phyloP scores from a whole-genome alignment of 352 stramenopile genomes.

The Phytopythium vexans region DNA sequence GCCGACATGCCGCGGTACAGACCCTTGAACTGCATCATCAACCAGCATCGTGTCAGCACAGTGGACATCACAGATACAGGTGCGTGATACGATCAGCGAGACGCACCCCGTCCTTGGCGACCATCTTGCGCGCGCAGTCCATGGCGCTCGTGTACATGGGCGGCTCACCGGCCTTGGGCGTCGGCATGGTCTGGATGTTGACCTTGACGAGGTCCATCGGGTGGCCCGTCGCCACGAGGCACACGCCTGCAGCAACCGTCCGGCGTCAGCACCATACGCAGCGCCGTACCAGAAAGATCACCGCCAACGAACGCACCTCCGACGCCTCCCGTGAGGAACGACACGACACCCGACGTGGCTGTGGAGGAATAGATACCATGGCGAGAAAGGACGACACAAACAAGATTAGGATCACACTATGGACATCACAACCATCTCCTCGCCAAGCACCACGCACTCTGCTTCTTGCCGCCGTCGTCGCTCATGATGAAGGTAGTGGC shows the following conservation, averaged over 20 bases:
- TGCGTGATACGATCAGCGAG: neutral
- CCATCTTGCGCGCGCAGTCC: conserved; percentile 91
- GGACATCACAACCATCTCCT: too few relatives aligned
- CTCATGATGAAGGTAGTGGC: conserved; percentile 23
- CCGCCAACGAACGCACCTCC: conserved; percentile 51
- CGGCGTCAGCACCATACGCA: neutral
- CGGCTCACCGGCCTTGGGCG: conserved; percentile 53
- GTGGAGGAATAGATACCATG: conserved; percentile 3
- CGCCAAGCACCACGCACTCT: neutral
- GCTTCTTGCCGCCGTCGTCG: conserved; percentile 40
- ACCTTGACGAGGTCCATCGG: conserved; percentile 96
- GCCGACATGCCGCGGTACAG: conserved; percentile 95
- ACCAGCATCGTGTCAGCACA: neutral
- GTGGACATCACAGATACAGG: neutral
- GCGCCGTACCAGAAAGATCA: too few relatives aligned
- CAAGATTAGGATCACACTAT: neutral
- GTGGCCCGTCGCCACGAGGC: conserved; percentile 91
- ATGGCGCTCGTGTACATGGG: conserved; percentile 83
- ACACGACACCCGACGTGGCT: conserved; percentile 88
- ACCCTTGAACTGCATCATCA: conserved; percentile 48
- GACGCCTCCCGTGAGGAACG: conserved; percentile 93
- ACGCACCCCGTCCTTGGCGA: conserved; percentile 90
- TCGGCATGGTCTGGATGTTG: conserved; percentile 90
- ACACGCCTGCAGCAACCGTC: conserved; percentile 53
- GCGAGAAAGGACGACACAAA: neutral